These are phyloP conservation scores for Hyphopichia burtonii DNA, from an alignment of 1,139 yeast genomes.

Conservation along the genomic window DNA sequence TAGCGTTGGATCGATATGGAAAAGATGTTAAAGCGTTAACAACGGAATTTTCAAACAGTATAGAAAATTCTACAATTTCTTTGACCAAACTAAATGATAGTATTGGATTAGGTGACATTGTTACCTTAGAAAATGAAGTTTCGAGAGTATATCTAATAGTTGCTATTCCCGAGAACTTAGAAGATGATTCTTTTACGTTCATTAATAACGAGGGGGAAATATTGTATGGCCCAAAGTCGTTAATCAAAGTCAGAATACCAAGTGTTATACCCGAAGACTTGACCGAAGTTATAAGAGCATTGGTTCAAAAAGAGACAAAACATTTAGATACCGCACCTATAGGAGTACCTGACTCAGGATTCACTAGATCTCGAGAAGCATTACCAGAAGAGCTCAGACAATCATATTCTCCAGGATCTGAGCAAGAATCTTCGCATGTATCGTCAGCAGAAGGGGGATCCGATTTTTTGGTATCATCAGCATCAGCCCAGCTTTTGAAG, in stretches of 20 bases:
- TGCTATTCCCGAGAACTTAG: conserved; percentile 27
- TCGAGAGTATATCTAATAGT: conserved; percentile 33
- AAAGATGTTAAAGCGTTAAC: conserved; percentile 1
- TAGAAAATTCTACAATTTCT: conserved; percentile 25
- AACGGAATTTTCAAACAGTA: conserved; percentile 11
- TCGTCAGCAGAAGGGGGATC: conserved; percentile 10
- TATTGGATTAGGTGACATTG: conserved; percentile 39
- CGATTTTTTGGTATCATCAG: conserved; percentile 38
- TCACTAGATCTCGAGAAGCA: conserved; percentile 23
- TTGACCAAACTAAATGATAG: conserved; percentile 22
- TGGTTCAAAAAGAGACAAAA: conserved; percentile 35
- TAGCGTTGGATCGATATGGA: conserved; percentile 1
- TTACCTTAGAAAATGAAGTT: conserved; percentile 30
- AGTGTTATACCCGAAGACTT: conserved; percentile 40
- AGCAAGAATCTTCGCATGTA: background rate
- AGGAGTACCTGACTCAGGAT: conserved; percentile 37
- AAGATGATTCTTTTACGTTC: conserved; percentile 43
- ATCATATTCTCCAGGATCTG: background rate
- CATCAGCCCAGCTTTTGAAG: conserved; percentile 36
- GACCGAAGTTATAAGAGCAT: conserved; percentile 16
- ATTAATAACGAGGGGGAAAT: conserved; percentile 58
- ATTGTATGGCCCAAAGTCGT: conserved; percentile 44
- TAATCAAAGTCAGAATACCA: conserved; percentile 55
- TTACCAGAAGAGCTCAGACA: conserved; percentile 20
- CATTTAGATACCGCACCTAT: conserved; percentile 36